Evolutionary conservation across 495 filamentous ascomycete genomes (phyloP), one percentile per base, ranked within the genome.

Genomic region (Saxophila tyrrhenica): DNA sequence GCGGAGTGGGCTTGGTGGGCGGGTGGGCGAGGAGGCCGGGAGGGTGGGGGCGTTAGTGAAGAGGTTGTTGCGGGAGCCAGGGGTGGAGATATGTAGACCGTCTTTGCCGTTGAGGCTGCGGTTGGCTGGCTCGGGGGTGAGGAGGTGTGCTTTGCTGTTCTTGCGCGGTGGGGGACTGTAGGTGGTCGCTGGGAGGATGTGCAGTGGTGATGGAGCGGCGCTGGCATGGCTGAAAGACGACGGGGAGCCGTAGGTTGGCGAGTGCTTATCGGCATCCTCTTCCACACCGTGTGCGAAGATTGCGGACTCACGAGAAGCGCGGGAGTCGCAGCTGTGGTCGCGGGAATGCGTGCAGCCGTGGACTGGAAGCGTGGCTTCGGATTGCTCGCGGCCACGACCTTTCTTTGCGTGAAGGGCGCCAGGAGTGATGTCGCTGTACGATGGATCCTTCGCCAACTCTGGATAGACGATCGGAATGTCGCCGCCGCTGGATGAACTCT

Each of bases 121-220:
- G 1, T 1, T 2, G 19, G n/a, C 15, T 50, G 52, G 13, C 39
- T 52, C 39, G 38, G 24, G 13, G 20, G 46, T 48, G 24, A 23
- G 11, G 24, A 22, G 21, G 10, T 23, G 3, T 16, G 2, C 11
- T 25, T 20, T 52, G n/a, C 50, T 41, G 23, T 21, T 54, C 41
- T 50, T 54, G 41, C 32, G 24, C 53, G 42, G 48, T 20, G 54
- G 58, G 1, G 58, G 58, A 5, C 25, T 55, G 43, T 53, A 57
- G 15, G 47, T 48, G 10, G 58, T 54, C n/a, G 58, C 49, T 23
- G 48, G 58, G 10, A 57, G 47, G 39, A 45, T 52, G 3, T 61
- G 50, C 15, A 61, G 42, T 10, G 58, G 58, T 10, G 58, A 61
- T n/a, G 58, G 58, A 43, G 54, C 46, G 2, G 55, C 54, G 25